Evolutionary conservation across 768 basidiomycete species (phyloP).

Genomic region (Solioccasus polychromus): DNA sequence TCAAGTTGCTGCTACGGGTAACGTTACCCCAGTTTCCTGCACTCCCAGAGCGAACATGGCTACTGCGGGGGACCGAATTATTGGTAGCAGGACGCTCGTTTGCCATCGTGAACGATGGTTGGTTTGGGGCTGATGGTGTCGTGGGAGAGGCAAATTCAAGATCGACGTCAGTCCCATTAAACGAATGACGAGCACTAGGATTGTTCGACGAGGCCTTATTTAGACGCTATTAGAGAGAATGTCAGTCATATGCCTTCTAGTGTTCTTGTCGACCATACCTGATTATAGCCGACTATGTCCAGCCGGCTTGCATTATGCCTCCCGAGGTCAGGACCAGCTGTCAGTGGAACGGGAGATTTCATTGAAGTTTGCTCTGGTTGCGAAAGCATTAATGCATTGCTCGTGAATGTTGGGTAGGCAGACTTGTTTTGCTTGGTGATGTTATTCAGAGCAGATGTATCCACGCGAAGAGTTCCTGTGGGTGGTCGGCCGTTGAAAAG

Average conservation of each 20-base stretch:
- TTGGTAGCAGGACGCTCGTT: slow-evolving; percentile 38
- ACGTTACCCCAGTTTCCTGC: slow-evolving; percentile 77
- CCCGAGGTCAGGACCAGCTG: slow-evolving; percentile 83
- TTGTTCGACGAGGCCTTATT: slow-evolving; percentile 46
- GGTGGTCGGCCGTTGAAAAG: slow-evolving; percentile 63
- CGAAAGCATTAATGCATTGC: slow-evolving; percentile 49
- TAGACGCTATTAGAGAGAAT: slow-evolving; percentile 37
- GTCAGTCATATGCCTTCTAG: slow-evolving; percentile 6
- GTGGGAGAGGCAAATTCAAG: slow-evolving; percentile 58
- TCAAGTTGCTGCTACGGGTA: slow-evolving; percentile 51
- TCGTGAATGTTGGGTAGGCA: slow-evolving; percentile 64
- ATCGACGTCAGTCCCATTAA: slow-evolving; percentile 68
- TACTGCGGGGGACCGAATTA: slow-evolving; percentile 42
- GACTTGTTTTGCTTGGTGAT: slow-evolving; percentile 78
- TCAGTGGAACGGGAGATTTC: slow-evolving; percentile 77
- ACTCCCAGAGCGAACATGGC: slow-evolving; percentile 76
- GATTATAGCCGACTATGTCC: slow-evolving; percentile 72
- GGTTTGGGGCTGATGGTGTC: slow-evolving; percentile 46
- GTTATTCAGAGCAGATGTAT: slow-evolving; percentile 63
- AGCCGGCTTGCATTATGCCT: slow-evolving; percentile 67
- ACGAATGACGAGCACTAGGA: slow-evolving; percentile 66
- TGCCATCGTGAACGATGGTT: slow-evolving; percentile 35
- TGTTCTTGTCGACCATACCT: slow-evolving; percentile 42
- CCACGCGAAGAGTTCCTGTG: slow-evolving; percentile 68
- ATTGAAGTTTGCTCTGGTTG: slow-evolving; percentile 54